Percentiles rank a stretch among this genome's conserved stretches.
phyloP scores from a whole-genome alignment of 208 protist species.

The Crithidia brevicula region DNA sequence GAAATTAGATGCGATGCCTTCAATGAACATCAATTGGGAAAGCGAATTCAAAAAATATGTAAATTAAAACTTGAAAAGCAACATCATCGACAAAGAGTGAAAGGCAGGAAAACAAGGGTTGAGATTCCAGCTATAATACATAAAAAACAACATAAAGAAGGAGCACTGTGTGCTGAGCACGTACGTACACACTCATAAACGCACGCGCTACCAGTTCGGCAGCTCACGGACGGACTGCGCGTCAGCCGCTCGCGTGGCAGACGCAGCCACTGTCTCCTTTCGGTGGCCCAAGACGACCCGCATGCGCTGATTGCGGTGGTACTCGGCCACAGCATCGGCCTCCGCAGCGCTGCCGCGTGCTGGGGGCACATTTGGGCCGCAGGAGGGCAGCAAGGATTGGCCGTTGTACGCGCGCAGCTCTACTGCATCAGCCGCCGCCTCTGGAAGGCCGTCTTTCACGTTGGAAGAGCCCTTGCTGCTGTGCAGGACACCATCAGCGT shows the following conservation, averaged over 20 bases:
- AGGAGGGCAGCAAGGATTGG: slow-evolving; percentile 7
- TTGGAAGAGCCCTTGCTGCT: background rate
- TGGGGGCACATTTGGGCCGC: slow-evolving; percentile 5
- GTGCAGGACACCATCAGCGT: too few species aligned
- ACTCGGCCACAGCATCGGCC: slow-evolving; percentile 21
- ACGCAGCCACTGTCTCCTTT: background rate
- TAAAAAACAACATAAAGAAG: background rate
- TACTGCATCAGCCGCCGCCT: background rate
- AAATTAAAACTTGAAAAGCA: too few species aligned
- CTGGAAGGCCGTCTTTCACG: background rate
- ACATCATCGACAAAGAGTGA: too few species aligned
- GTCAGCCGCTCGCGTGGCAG: slow-evolving; percentile 29
- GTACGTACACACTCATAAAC: background rate
- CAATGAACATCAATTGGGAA: too few species aligned
- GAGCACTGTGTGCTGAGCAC: too few species aligned
- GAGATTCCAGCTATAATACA: background rate
- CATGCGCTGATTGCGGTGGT: slow-evolving; percentile 27
- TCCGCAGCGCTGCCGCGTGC: slow-evolving; percentile 21
- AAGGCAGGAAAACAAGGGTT: too few species aligned
- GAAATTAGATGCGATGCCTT: too few species aligned
- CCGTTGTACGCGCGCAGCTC: too few species aligned
- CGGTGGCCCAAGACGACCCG: background rate
- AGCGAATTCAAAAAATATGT: too few species aligned
- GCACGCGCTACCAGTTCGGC: slow-evolving; percentile 36
- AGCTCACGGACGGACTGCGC: slow-evolving; percentile 45